These are phyloP conservation scores for Verruconis gallopava DNA, from an alignment of 2,329 filamentous ascomycete genomes.

Conservation along the genomic window DNA sequence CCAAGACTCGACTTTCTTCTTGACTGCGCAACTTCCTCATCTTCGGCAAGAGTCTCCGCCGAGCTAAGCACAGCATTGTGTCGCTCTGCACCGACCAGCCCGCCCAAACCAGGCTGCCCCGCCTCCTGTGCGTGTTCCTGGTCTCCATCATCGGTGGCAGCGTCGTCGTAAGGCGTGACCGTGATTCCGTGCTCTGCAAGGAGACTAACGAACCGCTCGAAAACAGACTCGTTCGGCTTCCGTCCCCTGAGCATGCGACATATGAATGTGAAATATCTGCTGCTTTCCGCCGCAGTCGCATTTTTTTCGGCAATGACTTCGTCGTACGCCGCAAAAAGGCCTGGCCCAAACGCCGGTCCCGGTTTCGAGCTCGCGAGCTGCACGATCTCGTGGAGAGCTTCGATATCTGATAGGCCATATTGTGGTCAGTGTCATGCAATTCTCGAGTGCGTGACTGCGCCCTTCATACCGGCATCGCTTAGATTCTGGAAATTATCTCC, in stretches of 20 bases:
- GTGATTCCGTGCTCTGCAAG: constrained; percentile 58
- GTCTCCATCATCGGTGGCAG: constrained; percentile 11
- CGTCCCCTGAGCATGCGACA: constrained; percentile 56
- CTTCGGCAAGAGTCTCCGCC: background rate
- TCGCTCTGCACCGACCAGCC: no score
- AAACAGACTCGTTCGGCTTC: constrained; percentile 43
- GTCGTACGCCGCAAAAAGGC: constrained; percentile 68
- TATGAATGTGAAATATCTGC: constrained; percentile 63
- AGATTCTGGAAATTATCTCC: background rate
- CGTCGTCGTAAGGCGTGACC: constrained; percentile 45
- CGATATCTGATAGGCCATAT: constrained; percentile 48
- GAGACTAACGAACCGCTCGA: constrained; percentile 57
- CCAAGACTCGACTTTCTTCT: background rate
- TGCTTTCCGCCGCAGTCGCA: constrained; percentile 59
- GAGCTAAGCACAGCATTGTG: background rate
- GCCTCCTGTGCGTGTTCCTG: background rate
- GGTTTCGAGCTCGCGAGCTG: constrained; percentile 54
- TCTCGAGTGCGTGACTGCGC: background rate
- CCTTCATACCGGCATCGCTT: constrained; percentile 5
- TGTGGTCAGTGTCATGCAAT: background rate
- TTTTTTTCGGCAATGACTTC: constrained; percentile 57
- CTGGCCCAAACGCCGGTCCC: constrained; percentile 55
- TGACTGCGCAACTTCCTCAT: background rate
- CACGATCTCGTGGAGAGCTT: constrained; percentile 65
- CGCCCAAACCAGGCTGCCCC: no score